phyloP scores from a whole-genome alignment of 192 early-diverging fungal species.

The Thoreauomyces humboldtii region DNA sequence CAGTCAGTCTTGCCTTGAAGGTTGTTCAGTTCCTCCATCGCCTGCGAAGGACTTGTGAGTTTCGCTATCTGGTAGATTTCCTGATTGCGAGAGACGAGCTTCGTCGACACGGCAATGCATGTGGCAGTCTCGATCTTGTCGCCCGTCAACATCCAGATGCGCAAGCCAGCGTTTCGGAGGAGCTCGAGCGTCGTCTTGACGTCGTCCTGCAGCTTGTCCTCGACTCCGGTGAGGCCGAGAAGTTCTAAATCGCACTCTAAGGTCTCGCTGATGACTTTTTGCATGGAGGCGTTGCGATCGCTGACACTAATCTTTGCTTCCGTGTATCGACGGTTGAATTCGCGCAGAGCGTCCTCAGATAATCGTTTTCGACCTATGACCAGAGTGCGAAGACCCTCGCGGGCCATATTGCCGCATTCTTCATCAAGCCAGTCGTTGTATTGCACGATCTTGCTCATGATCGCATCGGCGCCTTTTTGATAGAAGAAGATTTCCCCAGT shows the following conservation, averaged over 20 bases:
- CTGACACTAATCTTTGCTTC: conserved; percentile 71
- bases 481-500: conserved; percentile 82
- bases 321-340: conserved; percentile 28
- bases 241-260: conserved; percentile 87
- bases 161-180: conserved; percentile 84
- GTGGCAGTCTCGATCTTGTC: conserved; percentile 98
- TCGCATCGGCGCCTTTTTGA: conserved; percentile 91
- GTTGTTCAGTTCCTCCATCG: conserved; percentile 70
- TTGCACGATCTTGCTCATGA: conserved; percentile 85
- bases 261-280: conserved; percentile 58
- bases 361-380: conserved; percentile 86
- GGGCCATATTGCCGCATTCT: conserved; percentile 95
- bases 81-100: conserved; percentile 84
- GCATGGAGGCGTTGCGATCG: conserved; percentile 64
- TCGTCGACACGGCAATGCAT: conserved; percentile 90
- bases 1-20: conserved; percentile 70
- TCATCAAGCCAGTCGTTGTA: conserved; percentile 97
- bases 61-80: conserved; percentile 77
- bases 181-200: conserved; percentile 86
- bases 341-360: conserved; percentile 53
- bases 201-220: conserved; percentile 93
- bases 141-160: conserved; percentile 96
- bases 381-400: conserved; percentile 90
- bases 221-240: conserved; percentile 90
- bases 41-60: conserved; percentile 43